Conservation (phyloP, 2,329 filamentous ascomycete species). For the Aspergillus neoniger region DNA sequence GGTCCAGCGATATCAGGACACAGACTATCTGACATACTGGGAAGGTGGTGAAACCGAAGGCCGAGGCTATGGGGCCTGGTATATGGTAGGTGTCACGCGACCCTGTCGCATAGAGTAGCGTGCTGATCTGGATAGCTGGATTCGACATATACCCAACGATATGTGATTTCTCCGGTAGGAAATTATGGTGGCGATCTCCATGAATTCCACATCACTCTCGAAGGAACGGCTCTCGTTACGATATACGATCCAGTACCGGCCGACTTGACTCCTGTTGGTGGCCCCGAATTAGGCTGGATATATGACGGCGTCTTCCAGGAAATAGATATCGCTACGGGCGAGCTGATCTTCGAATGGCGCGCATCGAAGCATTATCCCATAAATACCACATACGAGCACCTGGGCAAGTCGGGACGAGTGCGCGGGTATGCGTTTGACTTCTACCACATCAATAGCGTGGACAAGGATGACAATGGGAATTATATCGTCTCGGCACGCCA, state of each 20-base stretch:
- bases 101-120: background rate
- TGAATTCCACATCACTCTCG: conserved; percentile 35
- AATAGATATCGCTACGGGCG: conserved; percentile 38
- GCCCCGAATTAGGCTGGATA: conserved; percentile 34
- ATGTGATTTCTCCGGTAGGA: conserved; percentile 23
- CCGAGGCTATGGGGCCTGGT: conserved; percentile 27
- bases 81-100: conserved; percentile 24
- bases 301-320: conserved; percentile 35
- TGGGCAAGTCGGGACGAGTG: conserved; percentile 12
- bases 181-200: conserved; percentile 34
- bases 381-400: conserved; percentile 22
- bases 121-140: conserved; percentile 24
- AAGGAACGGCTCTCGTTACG: conserved; percentile 34
- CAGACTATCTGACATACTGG: conserved; percentile 32
- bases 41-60: conserved; percentile 23
- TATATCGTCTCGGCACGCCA: conserved; percentile 58
- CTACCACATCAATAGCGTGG: conserved; percentile 60
- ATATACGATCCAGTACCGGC: conserved; percentile 32
- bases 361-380: conserved; percentile 35
- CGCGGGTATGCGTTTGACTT: conserved; percentile 51
- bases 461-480: conserved; percentile 54
- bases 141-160: conserved; percentile 25
- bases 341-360: conserved; percentile 40
- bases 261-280: conserved; percentile 31
- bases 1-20: conserved; percentile 27